Base-by-base conservation (phyloP, 106 monocot species). In the Dendrobium catenatum region DNA sequence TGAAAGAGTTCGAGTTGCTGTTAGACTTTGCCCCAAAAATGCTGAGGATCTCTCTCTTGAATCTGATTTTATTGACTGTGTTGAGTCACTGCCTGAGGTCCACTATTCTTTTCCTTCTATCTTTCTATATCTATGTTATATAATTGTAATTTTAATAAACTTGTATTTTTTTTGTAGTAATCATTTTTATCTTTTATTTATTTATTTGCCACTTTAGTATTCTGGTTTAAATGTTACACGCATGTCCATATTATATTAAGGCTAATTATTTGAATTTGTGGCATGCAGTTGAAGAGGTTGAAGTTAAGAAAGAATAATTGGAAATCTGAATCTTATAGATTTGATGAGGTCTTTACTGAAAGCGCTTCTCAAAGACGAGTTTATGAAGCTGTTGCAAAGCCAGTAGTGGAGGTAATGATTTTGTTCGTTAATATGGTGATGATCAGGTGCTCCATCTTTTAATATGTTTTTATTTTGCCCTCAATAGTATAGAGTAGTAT, bases 231-330 rank as follows among this genome's bases (percentile, higher is more conserved):
- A 40, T 75, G 33, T 75, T 55, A 31, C 44, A 55, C 15, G 37
- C 37, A 44, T 74, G 42, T 19, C 42, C 1, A 4, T 42, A 42
- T 19, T 3, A 77, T 82, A 5, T 55, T 72, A 37, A 54, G 37
- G 16, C 22, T 49, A 40, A 76, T 76, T 6, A 48, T 64, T 68
- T 73, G 54, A 49, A 76, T 20, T 79, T 29, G 44, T 84, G 7
- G 27, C 56, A 47, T 94, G 81, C 88, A 94, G 94, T 78, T 86
- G 82, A 94, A 88, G 79, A 89, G 81, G 42, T 55, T 94, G 11
- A 94, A 85, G 82, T 78, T 94, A 83, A 91, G 82, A 83, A 94
- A 87, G 76, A 94, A 94, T 79, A 94, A 91, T 81, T 94, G 94
- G 94, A 94, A 80, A 74, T 94, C 85, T 76, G 94, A 89, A 73